Base-by-base conservation (phyloP, 345 rosid genomes). In the Pugionium dolabratum region DNA sequence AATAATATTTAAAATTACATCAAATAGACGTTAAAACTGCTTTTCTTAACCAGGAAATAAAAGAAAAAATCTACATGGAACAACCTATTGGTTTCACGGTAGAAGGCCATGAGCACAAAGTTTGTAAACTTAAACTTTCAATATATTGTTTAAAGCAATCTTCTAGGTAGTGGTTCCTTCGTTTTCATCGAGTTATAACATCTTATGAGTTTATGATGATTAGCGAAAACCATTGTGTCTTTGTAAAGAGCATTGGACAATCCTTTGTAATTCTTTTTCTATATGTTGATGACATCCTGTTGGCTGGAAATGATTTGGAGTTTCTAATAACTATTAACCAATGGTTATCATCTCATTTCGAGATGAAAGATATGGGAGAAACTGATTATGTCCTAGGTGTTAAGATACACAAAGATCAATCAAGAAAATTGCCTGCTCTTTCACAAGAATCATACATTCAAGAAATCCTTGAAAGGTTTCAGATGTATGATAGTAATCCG, bases 181-280 rank as follows among this genome's bases (percentile, higher is more conserved):
- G 51, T 26, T 57, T 57, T 57, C 35, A 39, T 57, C 35, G 0
- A 57, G 8, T 2, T 26, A 54, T 57, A 27, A 57, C 33, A 39
- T 57, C 47, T 57, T 57, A 57, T 40, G 48, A n/a, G 3, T 59
- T 59, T 59, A n/a, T 0, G 6, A 59, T 59, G 40, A 59, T 57
- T 8, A 5, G n/a, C 0, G 50, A 59, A 43, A 39, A 59, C 10
- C 37, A 59, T 0, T 43, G 28, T 40, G 36, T 58, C 49, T 39
- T 40, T 58, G 62, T 58, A 35, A 41, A 58, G 6, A 58, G 9
- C 2, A 58, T 1, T 41, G 28, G 36, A 40, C 2, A 55, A 7
- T 34, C 49, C 28, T 49, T 49, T 49, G 11, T 9, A 7, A 49
- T 39, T 39, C 28, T 39, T 1, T 39, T 10, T 39, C 3, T 39